Conservation (phyloP, 2,329 filamentous ascomycete species). For the Metarhizium rileyi region DNA sequence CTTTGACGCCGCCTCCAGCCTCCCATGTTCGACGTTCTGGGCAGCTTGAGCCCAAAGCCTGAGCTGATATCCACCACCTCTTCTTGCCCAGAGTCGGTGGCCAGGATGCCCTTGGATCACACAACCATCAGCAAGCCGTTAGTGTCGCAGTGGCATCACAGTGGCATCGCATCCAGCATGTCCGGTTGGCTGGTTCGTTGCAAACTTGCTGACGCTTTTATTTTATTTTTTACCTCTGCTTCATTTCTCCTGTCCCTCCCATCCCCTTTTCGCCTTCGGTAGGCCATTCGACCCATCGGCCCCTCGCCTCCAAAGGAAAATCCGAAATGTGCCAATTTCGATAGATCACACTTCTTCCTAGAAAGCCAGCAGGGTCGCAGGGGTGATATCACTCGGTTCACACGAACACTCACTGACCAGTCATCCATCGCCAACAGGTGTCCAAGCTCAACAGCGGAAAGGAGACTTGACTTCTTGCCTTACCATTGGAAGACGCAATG, state of each 20-base stretch:
- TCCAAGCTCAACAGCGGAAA: background rate
- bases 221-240: background rate
- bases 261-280: background rate
- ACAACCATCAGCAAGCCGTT: background rate
- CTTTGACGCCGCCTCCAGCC: background rate
- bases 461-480: background rate
- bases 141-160: background rate
- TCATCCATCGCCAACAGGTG: background rate
- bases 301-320: background rate
- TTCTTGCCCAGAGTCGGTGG: no score
- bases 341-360: background rate
- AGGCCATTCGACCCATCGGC: background rate
- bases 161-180: background rate
- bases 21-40: no score
- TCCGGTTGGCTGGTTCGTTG: background rate
- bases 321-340: conserved; percentile 1
- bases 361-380: conserved; percentile 1
- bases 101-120: no score
- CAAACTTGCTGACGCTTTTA: background rate
- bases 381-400: background rate
- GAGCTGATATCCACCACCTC: no score
- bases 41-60: no score
- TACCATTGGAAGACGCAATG: background rate
- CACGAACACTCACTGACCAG: background rate
- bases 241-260: background rate